A percentile compares a stretch with the other conserved stretches of the same genome.
These are phyloP conservation scores for Penicillium salamii DNA, from an alignment of 495 filamentous ascomycete species.

Conservation along the genomic window DNA sequence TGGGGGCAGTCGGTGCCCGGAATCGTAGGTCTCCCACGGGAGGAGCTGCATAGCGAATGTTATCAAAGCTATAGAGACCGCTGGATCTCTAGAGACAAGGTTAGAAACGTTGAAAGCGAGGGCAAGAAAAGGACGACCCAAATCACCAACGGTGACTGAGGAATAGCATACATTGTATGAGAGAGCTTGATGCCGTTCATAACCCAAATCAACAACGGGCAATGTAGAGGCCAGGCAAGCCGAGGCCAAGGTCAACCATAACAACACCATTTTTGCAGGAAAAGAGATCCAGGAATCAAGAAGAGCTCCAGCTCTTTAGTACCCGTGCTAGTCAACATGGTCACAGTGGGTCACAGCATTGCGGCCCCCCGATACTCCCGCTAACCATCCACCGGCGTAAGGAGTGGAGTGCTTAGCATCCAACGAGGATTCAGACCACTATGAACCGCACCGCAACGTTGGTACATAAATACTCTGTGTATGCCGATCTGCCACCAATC, in stretches of 20 bases:
- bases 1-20: conserved; percentile 42
- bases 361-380: not conserved
- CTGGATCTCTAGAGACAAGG: conserved; percentile 13
- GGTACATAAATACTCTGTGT: too few species aligned
- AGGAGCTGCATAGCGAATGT: conserved; percentile 58
- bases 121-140: not conserved
- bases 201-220: conserved; percentile 51
- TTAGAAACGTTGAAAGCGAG: conserved; percentile 4
- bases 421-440: not conserved
- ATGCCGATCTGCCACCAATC: not conserved
- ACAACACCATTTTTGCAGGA: conserved; percentile 5
- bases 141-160: not conserved
- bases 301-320: not conserved
- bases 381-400: not conserved
- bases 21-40: conserved; percentile 53
- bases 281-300: not conserved
- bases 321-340: not conserved
- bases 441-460: not conserved
- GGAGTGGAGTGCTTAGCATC: not conserved
- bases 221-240: conserved; percentile 21
- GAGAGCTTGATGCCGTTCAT: conserved; percentile 47
- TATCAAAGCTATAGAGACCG: conserved; percentile 54
- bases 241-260: conserved; percentile 15
- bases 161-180: conserved; percentile 36
- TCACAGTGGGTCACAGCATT: not conserved